Base-by-base conservation (phyloP, 768 basidiomycete species). In the Leccinum barrowsii region DNA sequence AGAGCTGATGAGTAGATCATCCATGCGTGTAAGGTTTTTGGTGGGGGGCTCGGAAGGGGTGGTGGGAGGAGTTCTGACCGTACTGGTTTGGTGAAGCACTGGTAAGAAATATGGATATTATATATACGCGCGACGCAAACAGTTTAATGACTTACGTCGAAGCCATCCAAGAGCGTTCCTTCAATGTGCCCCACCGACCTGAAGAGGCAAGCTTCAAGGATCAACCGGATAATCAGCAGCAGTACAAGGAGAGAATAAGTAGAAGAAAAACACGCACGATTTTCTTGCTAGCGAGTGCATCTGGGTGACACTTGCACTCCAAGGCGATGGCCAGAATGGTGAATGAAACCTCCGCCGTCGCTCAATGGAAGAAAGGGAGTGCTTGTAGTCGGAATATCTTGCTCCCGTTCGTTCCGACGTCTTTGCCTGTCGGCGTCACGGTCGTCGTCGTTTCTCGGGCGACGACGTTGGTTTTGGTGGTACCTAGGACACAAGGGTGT, bases 1-100 rank as follows among this genome's bases (percentile, higher is more conserved):
- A 8, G 92, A 94, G 11, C 89, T 88, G 19, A 98, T 82, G 34
- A 98, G 80, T 24, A 99, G 81, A 67, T 96, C 95, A 60, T 99
- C 96, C 24, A 99, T 76, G 82, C 1, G 96, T 98, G 76, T 93
- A 97, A 0, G 92, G 94, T 57, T 94, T 89, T 72, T 89, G 86
- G 58, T 92, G 85, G 1, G 2, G 2, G 89, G 26, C 86, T 76
- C 3, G 93, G 91, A 46, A 89, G 78, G 11, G 90, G 89, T 24
- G 22, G 1, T 46, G 7, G 92, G 2, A 99, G 83, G 1, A 99
- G 82, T 69, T 95, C 93, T 28, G 88, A 80, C 91, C 93, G 97
- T 48, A 87, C 84, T 3, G 96, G 97, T 77, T 98, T 90, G 69
- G 22, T 24, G 22, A 24, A 24, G 22, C 1, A 24, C 92, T 97